Base-by-base conservation (phyloP, 306 rosid species). In the Corylus avellana region DNA sequence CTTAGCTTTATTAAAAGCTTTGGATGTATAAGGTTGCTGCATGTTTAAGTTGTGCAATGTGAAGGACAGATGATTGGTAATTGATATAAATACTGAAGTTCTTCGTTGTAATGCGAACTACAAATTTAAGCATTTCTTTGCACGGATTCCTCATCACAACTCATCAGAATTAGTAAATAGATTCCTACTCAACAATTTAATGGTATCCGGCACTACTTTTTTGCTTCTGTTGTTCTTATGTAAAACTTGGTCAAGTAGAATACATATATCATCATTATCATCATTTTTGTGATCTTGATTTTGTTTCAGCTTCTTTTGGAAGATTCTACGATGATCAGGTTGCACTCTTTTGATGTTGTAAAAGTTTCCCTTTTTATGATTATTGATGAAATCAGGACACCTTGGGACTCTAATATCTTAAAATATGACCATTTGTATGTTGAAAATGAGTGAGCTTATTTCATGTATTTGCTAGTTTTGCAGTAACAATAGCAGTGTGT, bases 371-470 rank as follows among this genome's bases (percentile, higher is more conserved):
- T 16, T 54, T 70, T 51, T 37, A 59, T 74, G 53, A 25, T 81
- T 57, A 12, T 74, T 74, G 42, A 76, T 54, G 61, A 78, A 48
- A 70, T 74, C 50, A 74, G 67, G 76, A 59, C 48, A 72, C 22
- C 75, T 16, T 12, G 67, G 71, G 51, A 11, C 35, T 47, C n/a
- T 42, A 46, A 12, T 25, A 64, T 71, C 35, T 78, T 39, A 17
- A 58, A 58, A 39, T 22, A 44, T 58, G 39, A 16, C 29, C 32
- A 68, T 46, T 42, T 62, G 17, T 64, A 53, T 44, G 29, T 29
- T 72, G 25, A 51, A 71, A 72, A 59, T 71, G 77, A 12, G 22
- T 59, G 50, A 12, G 25, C 10, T 27, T 68, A 68, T 39, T 39
- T 78, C 16, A n/a, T 55, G 27, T 8, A 18, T 53, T 13, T 25